Evolutionary conservation across 805 yeast genomes (phyloP).

Genomic region (Candida mattraensis): DNA sequence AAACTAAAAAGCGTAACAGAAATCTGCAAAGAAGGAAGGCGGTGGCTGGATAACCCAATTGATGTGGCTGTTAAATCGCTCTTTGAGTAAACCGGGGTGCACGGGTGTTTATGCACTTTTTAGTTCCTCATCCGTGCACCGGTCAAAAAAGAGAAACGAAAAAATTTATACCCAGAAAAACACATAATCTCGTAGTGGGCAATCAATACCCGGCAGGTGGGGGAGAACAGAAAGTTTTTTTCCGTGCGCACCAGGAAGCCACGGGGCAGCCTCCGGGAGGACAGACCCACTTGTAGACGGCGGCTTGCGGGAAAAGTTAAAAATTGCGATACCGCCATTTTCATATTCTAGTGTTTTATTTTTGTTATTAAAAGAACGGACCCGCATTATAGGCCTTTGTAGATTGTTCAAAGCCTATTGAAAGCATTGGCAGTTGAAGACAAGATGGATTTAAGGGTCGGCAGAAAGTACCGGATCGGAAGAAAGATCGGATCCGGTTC

Average conservation of each 20-base stretch:
- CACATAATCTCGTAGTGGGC: too few relatives aligned
- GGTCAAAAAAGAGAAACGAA: too few relatives aligned
- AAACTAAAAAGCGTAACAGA: too few relatives aligned
- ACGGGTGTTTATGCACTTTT: too few relatives aligned
- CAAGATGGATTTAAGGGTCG: conserved; percentile 73
- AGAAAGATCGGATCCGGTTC: conserved; percentile 97
- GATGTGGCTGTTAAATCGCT: too few relatives aligned
- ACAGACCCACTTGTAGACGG: conserved; percentile 5
- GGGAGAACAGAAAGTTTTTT: conserved; percentile 1
- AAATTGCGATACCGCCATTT: conserved; percentile 19
- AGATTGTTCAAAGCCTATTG: neutral
- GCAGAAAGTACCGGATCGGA: conserved; percentile 91
- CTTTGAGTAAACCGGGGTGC: too few relatives aligned
- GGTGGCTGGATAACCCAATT: too few relatives aligned
- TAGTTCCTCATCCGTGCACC: too few relatives aligned
- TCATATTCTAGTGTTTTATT: conserved; percentile 14
- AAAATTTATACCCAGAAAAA: too few relatives aligned
- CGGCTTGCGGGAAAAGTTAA: conserved; percentile 13
- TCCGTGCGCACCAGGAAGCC: conserved; percentile 1
- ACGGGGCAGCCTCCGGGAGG: conserved; percentile 6
- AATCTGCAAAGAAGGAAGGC: too few relatives aligned
- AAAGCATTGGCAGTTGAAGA: too few relatives aligned
- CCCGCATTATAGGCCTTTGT: neutral
- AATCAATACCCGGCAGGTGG: neutral
- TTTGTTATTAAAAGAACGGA: too few relatives aligned